phyloP scores from a whole-genome alignment of 352 stramenopile genomes.

The Phytophthora multivora region DNA sequence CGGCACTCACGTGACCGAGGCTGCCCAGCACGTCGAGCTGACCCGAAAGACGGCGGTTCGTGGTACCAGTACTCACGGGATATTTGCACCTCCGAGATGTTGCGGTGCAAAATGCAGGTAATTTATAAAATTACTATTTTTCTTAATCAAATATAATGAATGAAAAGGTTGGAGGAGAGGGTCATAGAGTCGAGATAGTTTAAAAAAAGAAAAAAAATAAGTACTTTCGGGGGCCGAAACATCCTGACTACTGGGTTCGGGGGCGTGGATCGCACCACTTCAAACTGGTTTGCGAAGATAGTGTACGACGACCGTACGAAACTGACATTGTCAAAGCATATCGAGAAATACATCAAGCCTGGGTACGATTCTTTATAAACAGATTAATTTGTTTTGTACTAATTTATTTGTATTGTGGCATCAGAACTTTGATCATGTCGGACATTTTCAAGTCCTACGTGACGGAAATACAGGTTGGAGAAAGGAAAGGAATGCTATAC shows the following conservation, averaged over 20 bases:
- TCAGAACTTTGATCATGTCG: constrained; percentile 2
- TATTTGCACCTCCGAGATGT: not conserved
- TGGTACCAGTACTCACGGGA: not conserved
- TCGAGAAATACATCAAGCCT: not conserved
- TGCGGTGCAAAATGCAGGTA: not conserved
- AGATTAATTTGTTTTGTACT: too few relatives aligned
- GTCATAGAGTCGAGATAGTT: not conserved
- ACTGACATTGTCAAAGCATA: not conserved
- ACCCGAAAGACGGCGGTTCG: not conserved
- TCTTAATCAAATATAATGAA: not conserved
- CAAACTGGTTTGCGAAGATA: not conserved
- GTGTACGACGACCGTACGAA: not conserved
- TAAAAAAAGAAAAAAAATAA: not conserved
- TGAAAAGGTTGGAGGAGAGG: not conserved
- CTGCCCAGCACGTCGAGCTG: not conserved
- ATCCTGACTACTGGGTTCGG: not conserved
- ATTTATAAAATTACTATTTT: not conserved
- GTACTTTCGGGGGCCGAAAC: not conserved
- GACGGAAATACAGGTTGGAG: not conserved
- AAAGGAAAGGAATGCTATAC: not conserved
- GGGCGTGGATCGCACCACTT: not conserved
- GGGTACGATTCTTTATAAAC: not conserved
- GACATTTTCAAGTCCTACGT: constrained; percentile 9
- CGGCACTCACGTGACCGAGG: not conserved
- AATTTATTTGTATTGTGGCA: not conserved